Base-by-base conservation (phyloP, 441 rosid species). In the Raphanus hybrid region DNA sequence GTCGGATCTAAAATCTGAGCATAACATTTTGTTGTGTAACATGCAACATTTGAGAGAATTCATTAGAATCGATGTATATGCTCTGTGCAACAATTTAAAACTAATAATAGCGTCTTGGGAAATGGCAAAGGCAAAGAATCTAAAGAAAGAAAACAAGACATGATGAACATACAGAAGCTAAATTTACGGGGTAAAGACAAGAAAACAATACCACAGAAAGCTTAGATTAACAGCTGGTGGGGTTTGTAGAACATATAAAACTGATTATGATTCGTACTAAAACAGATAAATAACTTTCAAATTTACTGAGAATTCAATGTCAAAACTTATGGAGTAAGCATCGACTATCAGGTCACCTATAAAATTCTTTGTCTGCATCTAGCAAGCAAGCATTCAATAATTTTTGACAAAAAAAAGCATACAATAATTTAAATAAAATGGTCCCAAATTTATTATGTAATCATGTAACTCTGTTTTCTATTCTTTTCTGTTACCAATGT, bases 391-490 rank as follows among this genome's bases (percentile, higher is more conserved):
- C 14, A 55, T 55, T 37, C 58, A 26, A 74, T 52, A 64, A 74
- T n/a, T 37, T 29, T 18, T 18, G 18, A 18, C 18, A 18, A 18
- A 18, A 18, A 18, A 18, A 18, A 18, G 18, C 15, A 55, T 55
- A 52, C 58, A 26, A 74, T 52, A 64, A 74, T n/a, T 37, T 29
- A 27, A 74, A 45, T 59, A 43, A 75, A 60, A 9, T 59, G 68
- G 78, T 43, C 62, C 67, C 73, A 67, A 67, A 5, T 34, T 62
- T 43, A 12, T 54, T 57, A 52, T 37, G 63, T 41, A 29, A 74
- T 67, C 78, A 74, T 41, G 50, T 45, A 45, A 61, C 74, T 75
- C 74, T 39, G 35, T 59, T 60, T 74, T 57, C 15, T 52, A 16
- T 52, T 15, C 59, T 32, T 5, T 45, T 16, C 34, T 70, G 48